Evolutionary conservation across 192 early-diverging fungal genomes (phyloP).

Genomic region (Entomortierella beljakovae): DNA sequence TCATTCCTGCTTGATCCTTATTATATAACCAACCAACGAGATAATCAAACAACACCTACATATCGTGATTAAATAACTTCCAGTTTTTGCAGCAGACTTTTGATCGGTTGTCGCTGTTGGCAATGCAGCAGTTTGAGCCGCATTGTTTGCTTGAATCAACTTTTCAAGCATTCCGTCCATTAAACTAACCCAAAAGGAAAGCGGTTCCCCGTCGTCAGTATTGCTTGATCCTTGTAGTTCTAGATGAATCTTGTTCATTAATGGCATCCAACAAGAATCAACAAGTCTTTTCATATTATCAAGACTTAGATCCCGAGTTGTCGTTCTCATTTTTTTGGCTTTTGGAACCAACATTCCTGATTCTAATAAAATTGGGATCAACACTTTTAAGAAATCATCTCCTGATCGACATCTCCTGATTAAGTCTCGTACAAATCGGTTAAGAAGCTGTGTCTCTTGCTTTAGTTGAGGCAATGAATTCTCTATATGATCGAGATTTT

Average conservation of each 20-base stretch:
- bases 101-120: conserved; percentile 10
- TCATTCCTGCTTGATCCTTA: neutral
- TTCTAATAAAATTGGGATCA: conserved; percentile 38
- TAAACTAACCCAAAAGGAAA: conserved; percentile 42
- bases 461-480: conserved; percentile 33
- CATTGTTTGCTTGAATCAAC: conserved; percentile 32
- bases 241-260: conserved; percentile 23
- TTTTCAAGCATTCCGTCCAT: conserved; percentile 39
- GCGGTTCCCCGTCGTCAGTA: conserved; percentile 22
- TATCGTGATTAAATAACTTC: conserved; percentile 42
- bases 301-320: conserved; percentile 31
- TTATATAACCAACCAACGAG: neutral
- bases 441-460: conserved; percentile 8
- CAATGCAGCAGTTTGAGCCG: conserved; percentile 2
- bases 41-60: conserved; percentile 5
- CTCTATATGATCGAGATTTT: neutral
- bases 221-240: conserved; percentile 13
- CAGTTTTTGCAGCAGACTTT: conserved; percentile 31
- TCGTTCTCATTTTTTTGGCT: conserved; percentile 26
- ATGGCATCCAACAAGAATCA: conserved; percentile 46
- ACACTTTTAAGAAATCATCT: conserved; percentile 16
- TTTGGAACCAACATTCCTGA: conserved; percentile 45
- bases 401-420: conserved; percentile 47
- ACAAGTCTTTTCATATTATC: conserved; percentile 31
- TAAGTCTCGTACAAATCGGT: conserved; percentile 28